phyloP scores from a whole-genome alignment of 164 flowering plant genomes.

The Hamamelis virginiana region DNA sequence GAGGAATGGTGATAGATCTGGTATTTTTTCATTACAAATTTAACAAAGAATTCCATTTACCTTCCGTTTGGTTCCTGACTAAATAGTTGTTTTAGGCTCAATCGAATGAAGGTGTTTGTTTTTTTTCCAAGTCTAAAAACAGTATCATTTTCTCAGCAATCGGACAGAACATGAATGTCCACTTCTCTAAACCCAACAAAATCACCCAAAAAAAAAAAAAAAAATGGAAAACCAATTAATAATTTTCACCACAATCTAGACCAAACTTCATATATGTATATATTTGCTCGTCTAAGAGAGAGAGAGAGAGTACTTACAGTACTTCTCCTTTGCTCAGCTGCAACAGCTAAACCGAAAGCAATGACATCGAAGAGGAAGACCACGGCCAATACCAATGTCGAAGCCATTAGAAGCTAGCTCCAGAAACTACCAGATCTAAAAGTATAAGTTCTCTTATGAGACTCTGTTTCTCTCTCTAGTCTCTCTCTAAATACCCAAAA shows the following conservation, averaged over 20 bases:
- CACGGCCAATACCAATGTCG: constrained; percentile 35
- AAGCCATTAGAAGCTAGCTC: constrained; percentile 44
- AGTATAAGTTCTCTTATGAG: constrained; percentile 4
- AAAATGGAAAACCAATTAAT: neutral
- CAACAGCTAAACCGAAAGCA: constrained; percentile 70
- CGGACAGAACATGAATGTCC: constrained; percentile 6
- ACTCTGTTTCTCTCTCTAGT: constrained; percentile 7
- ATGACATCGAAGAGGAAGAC: constrained; percentile 58
- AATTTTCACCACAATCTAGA: neutral
- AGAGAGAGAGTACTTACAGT: constrained; percentile 39
- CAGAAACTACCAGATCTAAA: neutral
- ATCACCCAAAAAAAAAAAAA: neutral
- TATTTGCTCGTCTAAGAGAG: too few relatives aligned
- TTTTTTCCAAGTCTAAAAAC: neutral
- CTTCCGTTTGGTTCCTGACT: neutral
- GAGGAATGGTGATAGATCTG: neutral
- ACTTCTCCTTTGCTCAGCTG: constrained; percentile 84
- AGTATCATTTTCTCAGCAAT: constrained; percentile 5
- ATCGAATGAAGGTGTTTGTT: too few relatives aligned
- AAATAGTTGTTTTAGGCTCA: too few relatives aligned
- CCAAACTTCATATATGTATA: neutral
- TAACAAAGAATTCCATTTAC: neutral
- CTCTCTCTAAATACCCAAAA: constrained; percentile 4
- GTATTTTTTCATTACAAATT: neutral
- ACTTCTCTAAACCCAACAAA: neutral